Evolutionary conservation across 1,284 basidiomycete species (phyloP), one percentile per base, ranked within the genome.

Genomic region (Fomitopsis pinicola): DNA sequence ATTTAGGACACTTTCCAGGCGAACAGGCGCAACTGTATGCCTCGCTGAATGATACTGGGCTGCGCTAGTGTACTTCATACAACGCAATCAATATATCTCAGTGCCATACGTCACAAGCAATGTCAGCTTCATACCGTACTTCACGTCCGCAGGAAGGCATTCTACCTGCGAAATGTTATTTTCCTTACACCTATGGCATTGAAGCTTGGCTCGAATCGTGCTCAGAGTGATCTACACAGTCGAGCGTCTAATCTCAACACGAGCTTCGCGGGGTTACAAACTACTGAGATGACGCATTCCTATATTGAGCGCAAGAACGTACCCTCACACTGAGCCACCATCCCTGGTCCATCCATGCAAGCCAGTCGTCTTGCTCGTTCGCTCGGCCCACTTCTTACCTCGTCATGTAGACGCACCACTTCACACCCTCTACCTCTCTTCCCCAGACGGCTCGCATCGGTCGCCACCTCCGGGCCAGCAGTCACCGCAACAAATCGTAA

Each of bases 401-500:
- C 55, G 44, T 57, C 61, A 17, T 62, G 63, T 46, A 62, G 64
- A 38, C 36, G 38, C 4, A n/a, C 55, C 19, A 52, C 53, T 3
- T n/a, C 33, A n/a, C 58, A 56, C 15, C 59, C 55, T 3, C 53
- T 33, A n/a, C 2, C 46, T 40, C 59, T 46, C 22, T 26, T 44
- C 15, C n/a, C 59, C 2, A 59, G 66, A 28, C 60, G 57, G n/a
- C 58, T 66, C 19, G 69, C 69, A 1, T 64, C 68, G 0, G 64
- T 68, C 7, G 59, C 69, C 10, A 64, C 64, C 19, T 63, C 64
- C 1, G 68, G 66, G 9, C 67, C 68, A 22, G 69, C 72, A 5
- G 66, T 66, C 19, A 73, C 74, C 10, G 71, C 69, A 15, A 75
- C 73, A 22, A 76, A 75, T 58, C 72, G 74, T 75, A 64, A 59